Conservation (phyloP, 495 filamentous ascomycete genomes). For the Xeromyces bisporus region DNA sequence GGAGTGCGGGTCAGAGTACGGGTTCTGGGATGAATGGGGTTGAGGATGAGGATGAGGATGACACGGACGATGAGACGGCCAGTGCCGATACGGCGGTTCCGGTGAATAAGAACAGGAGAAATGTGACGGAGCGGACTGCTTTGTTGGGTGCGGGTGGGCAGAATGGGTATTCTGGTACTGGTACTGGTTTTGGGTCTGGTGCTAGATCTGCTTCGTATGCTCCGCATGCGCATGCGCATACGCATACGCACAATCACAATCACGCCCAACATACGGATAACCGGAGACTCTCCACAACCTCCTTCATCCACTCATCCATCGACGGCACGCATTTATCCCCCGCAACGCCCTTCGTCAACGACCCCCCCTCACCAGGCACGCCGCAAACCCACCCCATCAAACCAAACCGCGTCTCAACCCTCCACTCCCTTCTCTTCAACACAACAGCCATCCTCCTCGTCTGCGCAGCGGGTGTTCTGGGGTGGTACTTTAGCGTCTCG, state of each 20-base stretch:
- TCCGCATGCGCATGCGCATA: conserved; percentile 4
- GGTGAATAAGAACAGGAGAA: too few relatives aligned
- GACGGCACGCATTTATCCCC: conserved; percentile 63
- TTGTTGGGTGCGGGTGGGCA: conserved; percentile 12
- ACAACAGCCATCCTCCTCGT: conserved; percentile 56
- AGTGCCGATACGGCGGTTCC: too few relatives aligned
- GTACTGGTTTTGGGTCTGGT: too few relatives aligned
- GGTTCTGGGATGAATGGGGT: too few relatives aligned
- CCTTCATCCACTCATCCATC: conserved; percentile 22
- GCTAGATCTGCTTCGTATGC: too few relatives aligned
- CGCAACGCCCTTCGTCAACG: conserved; percentile 49
- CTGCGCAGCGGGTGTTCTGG: conserved; percentile 60
- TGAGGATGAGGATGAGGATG: neutral
- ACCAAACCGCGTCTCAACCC: conserved; percentile 23
- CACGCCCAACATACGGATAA: conserved; percentile 3
- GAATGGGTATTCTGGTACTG: conserved; percentile 11
- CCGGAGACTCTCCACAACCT: conserved; percentile 16
- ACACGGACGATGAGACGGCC: neutral
- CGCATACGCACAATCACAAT: conserved; percentile 1
- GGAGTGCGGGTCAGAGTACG: too few relatives aligned
- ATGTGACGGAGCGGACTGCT: conserved; percentile 17
- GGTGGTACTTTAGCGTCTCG: conserved; percentile 57
- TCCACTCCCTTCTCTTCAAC: conserved; percentile 56
- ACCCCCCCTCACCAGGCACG: conserved; percentile 8
- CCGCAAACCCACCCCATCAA: too few relatives aligned